phyloP scores from a whole-genome alignment of 495 filamentous ascomycete genomes.

The Oidiodendron maius region DNA sequence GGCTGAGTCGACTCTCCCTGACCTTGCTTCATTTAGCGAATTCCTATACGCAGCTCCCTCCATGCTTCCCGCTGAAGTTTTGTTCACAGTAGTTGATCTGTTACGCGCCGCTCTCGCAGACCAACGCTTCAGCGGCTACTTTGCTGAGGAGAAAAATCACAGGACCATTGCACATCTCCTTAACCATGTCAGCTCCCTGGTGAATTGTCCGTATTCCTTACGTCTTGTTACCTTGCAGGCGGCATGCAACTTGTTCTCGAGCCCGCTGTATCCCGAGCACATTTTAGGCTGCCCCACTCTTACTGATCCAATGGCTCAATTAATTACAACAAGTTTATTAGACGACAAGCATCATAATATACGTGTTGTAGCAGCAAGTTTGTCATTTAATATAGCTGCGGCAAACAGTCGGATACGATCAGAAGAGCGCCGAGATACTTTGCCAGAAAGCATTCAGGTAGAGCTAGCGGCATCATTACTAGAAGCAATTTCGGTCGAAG shows the following conservation, averaged over 20 bases:
- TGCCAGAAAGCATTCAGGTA: constrained; percentile 65
- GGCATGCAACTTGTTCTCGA: constrained; percentile 57
- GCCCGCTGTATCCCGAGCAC: constrained; percentile 47
- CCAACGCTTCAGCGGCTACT: constrained; percentile 77
- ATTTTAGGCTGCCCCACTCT: constrained; percentile 34
- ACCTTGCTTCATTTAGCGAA: constrained; percentile 46
- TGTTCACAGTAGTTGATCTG: constrained; percentile 81
- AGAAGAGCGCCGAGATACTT: constrained; percentile 47
- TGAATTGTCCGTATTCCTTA: constrained; percentile 66
- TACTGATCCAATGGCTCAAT: constrained; percentile 31
- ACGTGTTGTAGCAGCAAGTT: constrained; percentile 70
- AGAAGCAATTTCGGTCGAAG: constrained; percentile 66
- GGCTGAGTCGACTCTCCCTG: constrained; percentile 54
- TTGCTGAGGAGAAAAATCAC: constrained; percentile 67
- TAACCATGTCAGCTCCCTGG: constrained; percentile 42
- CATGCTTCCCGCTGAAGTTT: constrained; percentile 46
- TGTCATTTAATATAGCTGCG: constrained; percentile 77
- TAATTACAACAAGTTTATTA: constrained; percentile 49
- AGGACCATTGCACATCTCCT: constrained; percentile 61
- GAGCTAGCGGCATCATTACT: constrained; percentile 72
- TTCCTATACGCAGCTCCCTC: constrained; percentile 45
- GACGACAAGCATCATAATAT: constrained; percentile 45
- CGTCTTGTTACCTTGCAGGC: constrained; percentile 70
- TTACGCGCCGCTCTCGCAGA: constrained; percentile 73
- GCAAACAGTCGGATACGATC: constrained; percentile 61